These are phyloP conservation scores for Aspergillus leporis DNA, from an alignment of 495 filamentous ascomycete genomes.

Conservation along the genomic window DNA sequence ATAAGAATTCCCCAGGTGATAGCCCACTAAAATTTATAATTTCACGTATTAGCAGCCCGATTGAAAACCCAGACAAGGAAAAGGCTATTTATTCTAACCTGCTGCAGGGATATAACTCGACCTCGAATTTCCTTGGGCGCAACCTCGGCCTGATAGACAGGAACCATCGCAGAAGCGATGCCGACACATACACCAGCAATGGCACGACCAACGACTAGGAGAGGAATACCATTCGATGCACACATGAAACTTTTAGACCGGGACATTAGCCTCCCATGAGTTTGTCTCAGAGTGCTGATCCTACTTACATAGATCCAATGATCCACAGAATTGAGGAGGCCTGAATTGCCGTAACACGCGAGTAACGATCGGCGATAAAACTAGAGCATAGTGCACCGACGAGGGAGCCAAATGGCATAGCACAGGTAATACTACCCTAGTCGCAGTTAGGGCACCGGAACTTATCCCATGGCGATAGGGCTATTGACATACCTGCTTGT, in stretches of 20 bases:
- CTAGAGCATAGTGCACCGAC: constrained; percentile 63
- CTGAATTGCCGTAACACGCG: constrained; percentile 66
- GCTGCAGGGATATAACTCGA: constrained; percentile 69
- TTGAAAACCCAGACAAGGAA: too few species aligned
- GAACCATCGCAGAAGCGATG: constrained; percentile 69
- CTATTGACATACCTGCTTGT: constrained; percentile 18
- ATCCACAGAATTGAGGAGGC: constrained; percentile 63
- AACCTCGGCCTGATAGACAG: constrained; percentile 75
- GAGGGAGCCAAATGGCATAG: constrained; percentile 58
- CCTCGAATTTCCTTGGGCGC: constrained; percentile 73
- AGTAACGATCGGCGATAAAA: constrained; percentile 65
- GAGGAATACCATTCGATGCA: constrained; percentile 53
- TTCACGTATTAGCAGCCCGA: too few species aligned
- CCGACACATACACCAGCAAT: constrained; percentile 71
- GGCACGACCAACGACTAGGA: constrained; percentile 67
- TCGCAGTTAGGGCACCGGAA: neutral
- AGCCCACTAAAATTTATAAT: too few species aligned
- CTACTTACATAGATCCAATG: constrained; percentile 23
- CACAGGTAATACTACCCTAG: constrained; percentile 23
- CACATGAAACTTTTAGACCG: constrained; percentile 23
- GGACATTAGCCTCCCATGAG: neutral
- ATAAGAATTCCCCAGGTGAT: constrained; percentile 73
- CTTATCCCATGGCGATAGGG: too few species aligned
- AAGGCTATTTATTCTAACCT: too few species aligned
- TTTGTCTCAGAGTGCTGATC: neutral